phyloP scores from a whole-genome alignment of 2,329 filamentous ascomycete species.

The Penicillium hesseltinei region DNA sequence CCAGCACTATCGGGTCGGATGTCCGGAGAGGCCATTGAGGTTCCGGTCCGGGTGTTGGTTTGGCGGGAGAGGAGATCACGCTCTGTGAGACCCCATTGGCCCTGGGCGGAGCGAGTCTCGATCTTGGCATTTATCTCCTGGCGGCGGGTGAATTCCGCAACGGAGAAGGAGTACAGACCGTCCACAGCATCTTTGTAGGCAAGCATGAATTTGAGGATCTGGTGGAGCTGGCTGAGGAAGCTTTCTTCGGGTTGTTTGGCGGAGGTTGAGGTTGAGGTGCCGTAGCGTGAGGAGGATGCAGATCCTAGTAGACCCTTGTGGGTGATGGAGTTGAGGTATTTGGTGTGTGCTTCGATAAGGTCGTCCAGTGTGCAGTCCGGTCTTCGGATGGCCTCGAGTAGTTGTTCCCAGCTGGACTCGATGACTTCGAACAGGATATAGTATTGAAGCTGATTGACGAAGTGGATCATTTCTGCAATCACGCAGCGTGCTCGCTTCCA shows the following conservation, averaged over 20 bases:
- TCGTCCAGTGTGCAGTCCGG: slow-evolving; percentile 92
- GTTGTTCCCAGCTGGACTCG: slow-evolving; percentile 88
- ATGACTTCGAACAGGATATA: slow-evolving; percentile 99
- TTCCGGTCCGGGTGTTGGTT: slow-evolving; percentile 26
- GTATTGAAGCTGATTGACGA: slow-evolving; percentile 94
- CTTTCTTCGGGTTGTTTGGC: slow-evolving; percentile 61
- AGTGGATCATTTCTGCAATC: slow-evolving; percentile 97
- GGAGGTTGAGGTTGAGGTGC: slow-evolving; percentile 27
- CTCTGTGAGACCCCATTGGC: slow-evolving; percentile 63
- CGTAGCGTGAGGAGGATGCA: slow-evolving; percentile 32
- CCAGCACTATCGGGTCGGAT: slow-evolving; percentile 20
- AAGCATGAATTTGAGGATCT: slow-evolving; percentile 91
- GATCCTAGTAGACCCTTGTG: slow-evolving; percentile 91
- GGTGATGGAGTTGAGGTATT: slow-evolving; percentile 90
- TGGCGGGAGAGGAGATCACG: slow-evolving; percentile 44
- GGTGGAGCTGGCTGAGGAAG: slow-evolving; percentile 87
- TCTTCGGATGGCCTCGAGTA: slow-evolving; percentile 77
- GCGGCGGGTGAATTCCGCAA: slow-evolving; percentile 88
- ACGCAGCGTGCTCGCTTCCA: slow-evolving; percentile 90
- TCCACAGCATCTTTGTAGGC: slow-evolving; percentile 91
- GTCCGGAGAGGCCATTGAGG: slow-evolving; percentile 31
- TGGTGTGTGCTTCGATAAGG: slow-evolving; percentile 84
- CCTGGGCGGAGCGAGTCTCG: slow-evolving; percentile 63
- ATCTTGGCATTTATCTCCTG: slow-evolving; percentile 78
- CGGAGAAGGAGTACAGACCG: slow-evolving; percentile 88